Percentiles rank a stretch among this genome's conserved stretches.
Evolutionary conservation across 331 rosid genomes (phyloP).

Genomic region (Malus hybrid): DNA sequence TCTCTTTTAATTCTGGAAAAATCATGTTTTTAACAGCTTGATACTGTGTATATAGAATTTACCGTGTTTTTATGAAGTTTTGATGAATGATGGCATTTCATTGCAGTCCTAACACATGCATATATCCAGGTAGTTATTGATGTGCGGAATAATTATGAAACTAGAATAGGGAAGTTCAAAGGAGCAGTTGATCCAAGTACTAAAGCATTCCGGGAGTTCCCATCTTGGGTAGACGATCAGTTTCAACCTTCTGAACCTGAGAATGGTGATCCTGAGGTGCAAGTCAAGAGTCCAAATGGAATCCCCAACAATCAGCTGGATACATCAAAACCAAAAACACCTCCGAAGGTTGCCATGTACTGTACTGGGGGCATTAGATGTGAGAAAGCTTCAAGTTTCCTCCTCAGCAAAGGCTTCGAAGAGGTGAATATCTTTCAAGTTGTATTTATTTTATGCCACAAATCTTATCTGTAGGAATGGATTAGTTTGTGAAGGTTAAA

Average conservation of each 20-base stretch:
- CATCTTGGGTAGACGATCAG: slow-evolving; percentile 75
- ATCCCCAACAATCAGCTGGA: slow-evolving; percentile 24
- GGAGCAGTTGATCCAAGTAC: slow-evolving; percentile 91
- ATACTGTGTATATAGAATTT: not conserved
- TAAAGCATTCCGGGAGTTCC: slow-evolving; percentile 78
- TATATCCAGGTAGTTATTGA: slow-evolving; percentile 74
- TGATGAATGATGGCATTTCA: not conserved
- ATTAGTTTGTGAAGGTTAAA: not conserved
- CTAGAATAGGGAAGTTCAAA: slow-evolving; percentile 88
- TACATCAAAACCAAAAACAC: slow-evolving; percentile 32
- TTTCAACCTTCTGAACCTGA: slow-evolving; percentile 35
- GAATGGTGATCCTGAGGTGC: slow-evolving; percentile 11
- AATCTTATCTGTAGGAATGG: not conserved
- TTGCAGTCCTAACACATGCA: not conserved
- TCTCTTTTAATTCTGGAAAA: not conserved
- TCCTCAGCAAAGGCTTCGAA: slow-evolving; percentile 78
- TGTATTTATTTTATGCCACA: not conserved
- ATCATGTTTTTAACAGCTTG: not conserved
- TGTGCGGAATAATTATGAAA: slow-evolving; percentile 85
- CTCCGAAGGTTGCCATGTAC: slow-evolving; percentile 86
- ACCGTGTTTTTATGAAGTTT: not conserved
- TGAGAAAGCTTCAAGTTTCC: slow-evolving; percentile 90
- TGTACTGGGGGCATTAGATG: slow-evolving; percentile 98
- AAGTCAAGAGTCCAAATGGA: slow-evolving; percentile 21
- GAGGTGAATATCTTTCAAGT: slow-evolving; percentile 46